Evolutionary conservation across 208 protist species (phyloP).

Genomic region (Crithidia acanthocephali): DNA sequence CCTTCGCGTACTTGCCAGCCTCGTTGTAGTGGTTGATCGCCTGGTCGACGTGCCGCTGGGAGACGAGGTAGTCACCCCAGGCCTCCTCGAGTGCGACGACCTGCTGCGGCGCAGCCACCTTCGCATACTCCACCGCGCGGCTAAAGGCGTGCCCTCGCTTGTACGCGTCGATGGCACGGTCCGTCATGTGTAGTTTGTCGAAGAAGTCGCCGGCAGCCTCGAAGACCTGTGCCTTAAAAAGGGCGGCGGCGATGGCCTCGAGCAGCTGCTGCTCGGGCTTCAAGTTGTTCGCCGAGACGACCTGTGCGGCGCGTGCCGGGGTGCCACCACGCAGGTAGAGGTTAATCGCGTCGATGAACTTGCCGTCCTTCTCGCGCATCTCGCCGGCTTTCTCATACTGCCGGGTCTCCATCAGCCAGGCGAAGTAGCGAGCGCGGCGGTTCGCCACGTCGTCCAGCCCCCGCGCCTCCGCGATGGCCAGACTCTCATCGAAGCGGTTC

Average conservation of each 20-base stretch:
- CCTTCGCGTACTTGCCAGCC: constrained; percentile 94
- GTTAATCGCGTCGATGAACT: constrained; percentile 95
- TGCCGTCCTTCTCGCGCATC: constrained; percentile 94
- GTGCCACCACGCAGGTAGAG: constrained; percentile 96
- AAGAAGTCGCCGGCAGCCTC: constrained; percentile 97
- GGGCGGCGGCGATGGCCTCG: constrained; percentile 93
- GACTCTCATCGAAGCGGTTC: constrained; percentile 93
- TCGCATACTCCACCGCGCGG: constrained; percentile 95
- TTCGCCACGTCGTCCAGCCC: constrained; percentile 87
- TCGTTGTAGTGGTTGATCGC: constrained; percentile 98
- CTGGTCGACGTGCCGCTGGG: constrained; percentile 95
- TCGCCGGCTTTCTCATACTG: constrained; percentile 97
- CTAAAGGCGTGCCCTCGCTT: constrained; percentile 93
- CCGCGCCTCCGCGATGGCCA: constrained; percentile 87
- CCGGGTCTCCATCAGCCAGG: constrained; percentile 95
- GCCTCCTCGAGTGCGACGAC: constrained; percentile 92
- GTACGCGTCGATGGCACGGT: constrained; percentile 96
- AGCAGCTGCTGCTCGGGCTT: constrained; percentile 91
- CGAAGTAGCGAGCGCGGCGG: constrained; percentile 91
- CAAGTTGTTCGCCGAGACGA: constrained; percentile 88
- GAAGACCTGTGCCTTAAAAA: constrained; percentile 94
- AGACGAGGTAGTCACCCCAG: constrained; percentile 98
- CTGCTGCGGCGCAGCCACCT: constrained; percentile 66
- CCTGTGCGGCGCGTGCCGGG: constrained; percentile 91
- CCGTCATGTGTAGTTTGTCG: constrained; percentile 93